Evolutionary conservation across 805 yeast species (phyloP), one percentile per base, ranked within the genome.

Genomic region (Wickerhamiella occidentalis): DNA sequence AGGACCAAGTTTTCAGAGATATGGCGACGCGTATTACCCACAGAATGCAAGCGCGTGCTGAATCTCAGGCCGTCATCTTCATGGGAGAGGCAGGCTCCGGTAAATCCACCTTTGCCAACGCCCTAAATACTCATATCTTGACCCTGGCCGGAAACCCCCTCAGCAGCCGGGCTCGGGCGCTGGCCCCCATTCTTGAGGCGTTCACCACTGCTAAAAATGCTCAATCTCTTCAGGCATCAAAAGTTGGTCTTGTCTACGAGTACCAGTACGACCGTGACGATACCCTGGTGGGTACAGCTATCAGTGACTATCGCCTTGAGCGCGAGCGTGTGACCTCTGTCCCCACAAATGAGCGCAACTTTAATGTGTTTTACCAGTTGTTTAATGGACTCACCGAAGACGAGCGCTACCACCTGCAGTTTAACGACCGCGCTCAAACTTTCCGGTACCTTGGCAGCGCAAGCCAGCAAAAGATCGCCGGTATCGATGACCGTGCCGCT

Each of bases 361-460:
- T 74, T 61, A 80, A 77, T 55, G 72, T 76, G 2, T 77, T 77
- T 55, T 77, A 77, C 60, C 77, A 75, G 56, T 69, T 78, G 48
- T 62, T 77, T 17, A 70, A 71, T 49, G 81, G 81, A 1, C 66
- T 68, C 45, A 65, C 70, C n/a, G 58, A 62, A 11, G 56, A 65
- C 6, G 70, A 69, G 41, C 63, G 75, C 18, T 58, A 61, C 6
- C 68, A 68, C 29, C 66, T 75, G 45, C 71, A 68, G 5, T 64
- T 77, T 29, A 61, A 60, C 30, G 62, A 64, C 23, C 61, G 65
- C 29, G 52, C 59, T 19, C 68, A 69, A 48, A 64, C 67, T 25
- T 68, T 64, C 56, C 54, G 68, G 25, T 78, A 75, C 57, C 65
- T 76, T 33, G 73, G 71, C 33, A 69, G 68, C 48, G 65, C 65